phyloP scores from a whole-genome alignment of 2,329 filamentous ascomycete species.

The Dactylonectria estremocensis region DNA sequence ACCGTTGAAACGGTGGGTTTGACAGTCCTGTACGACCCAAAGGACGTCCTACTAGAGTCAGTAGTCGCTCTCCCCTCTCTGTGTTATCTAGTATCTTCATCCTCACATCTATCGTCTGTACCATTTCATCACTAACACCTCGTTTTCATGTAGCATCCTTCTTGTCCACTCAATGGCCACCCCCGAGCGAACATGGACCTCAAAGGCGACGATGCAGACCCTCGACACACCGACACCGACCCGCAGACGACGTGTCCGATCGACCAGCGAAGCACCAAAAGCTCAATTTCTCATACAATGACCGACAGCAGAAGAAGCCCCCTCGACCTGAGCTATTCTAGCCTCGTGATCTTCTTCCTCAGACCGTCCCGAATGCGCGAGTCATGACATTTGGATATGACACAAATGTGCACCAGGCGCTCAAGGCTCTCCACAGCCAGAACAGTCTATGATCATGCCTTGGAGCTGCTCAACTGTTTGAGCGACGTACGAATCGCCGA shows the following conservation, averaged over 20 bases:
- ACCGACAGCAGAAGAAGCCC: not conserved
- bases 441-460: constrained; percentile 48
- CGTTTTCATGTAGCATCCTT: not conserved
- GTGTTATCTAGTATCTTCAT: too few relatives aligned
- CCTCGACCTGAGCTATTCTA: constrained; percentile 37
- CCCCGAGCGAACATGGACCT: constrained; percentile 12
- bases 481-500: constrained; percentile 53
- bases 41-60: not conserved
- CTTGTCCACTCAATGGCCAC: constrained; percentile 11
- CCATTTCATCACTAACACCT: not conserved
- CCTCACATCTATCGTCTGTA: too few relatives aligned
- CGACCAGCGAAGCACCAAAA: constrained; percentile 16
- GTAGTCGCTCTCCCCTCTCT: not conserved
- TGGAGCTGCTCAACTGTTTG: constrained; percentile 41
- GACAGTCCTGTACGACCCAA: not conserved
- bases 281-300: not conserved
- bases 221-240: not conserved
- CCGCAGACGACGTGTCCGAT: constrained; percentile 13
- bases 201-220: not conserved
- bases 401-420: constrained; percentile 42
- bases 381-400: constrained; percentile 53
- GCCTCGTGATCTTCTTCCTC: constrained; percentile 43
- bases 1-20: not conserved
- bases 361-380: constrained; percentile 40
- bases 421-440: constrained; percentile 43